Percentiles rank a stretch among this genome's conserved stretches.
Evolutionary conservation across 192 early-diverging fungal species (phyloP).

Genomic region (Backusella liffmaniae): DNA sequence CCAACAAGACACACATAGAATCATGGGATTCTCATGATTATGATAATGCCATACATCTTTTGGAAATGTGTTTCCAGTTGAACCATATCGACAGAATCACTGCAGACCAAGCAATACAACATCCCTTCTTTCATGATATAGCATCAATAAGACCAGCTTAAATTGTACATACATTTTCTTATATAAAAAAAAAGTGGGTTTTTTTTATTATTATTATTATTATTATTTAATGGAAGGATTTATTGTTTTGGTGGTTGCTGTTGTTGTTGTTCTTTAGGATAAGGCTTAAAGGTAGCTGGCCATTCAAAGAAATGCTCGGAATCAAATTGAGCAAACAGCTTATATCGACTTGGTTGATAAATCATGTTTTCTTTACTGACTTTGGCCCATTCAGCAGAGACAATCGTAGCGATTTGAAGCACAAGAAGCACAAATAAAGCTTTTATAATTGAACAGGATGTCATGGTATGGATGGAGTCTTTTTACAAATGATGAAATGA

Average conservation of each 20-base stretch:
- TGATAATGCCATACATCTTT: slow-evolving; percentile 54
- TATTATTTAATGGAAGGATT: not conserved
- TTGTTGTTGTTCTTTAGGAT: not conserved
- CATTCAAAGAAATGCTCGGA: not conserved
- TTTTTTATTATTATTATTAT: not conserved
- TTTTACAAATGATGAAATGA: not conserved
- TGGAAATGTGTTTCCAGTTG: slow-evolving; percentile 57
- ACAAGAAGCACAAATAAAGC: not conserved
- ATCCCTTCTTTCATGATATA: slow-evolving; percentile 61
- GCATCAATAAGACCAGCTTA: not conserved
- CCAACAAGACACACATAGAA: slow-evolving; percentile 40
- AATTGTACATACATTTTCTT: not conserved
- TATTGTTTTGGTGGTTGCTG: not conserved
- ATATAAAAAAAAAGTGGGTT: not conserved
- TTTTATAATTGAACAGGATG: not conserved
- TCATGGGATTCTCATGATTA: slow-evolving; percentile 41
- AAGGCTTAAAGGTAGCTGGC: not conserved
- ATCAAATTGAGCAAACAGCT: not conserved
- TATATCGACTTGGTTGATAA: not conserved
- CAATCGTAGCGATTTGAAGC: not conserved
- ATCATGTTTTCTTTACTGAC: not conserved
- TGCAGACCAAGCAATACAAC: slow-evolving; percentile 70
- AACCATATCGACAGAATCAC: slow-evolving; percentile 66
- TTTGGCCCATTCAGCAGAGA: not conserved
- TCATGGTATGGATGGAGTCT: not conserved